Evolutionary conservation across 2,329 filamentous ascomycete species (phyloP), one percentile per base, ranked within the genome.

Genomic region (Cladobotryum mycophilum): DNA sequence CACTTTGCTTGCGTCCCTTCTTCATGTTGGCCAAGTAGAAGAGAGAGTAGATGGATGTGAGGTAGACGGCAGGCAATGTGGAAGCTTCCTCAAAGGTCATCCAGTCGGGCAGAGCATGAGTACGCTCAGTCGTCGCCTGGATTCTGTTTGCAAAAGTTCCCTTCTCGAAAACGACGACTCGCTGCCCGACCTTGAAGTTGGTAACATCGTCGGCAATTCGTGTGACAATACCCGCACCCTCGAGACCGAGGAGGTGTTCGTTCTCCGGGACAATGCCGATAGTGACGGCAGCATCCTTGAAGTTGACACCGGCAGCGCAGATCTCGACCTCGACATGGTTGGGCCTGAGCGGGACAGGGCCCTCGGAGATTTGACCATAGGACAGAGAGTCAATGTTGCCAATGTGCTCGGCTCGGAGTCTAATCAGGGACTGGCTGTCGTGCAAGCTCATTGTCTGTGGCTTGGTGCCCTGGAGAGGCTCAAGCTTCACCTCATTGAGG

Each of bases 81-180:
- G 65, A 63, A 1, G 63, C 67, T 3, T 59, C 56, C 14, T 60
- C 60, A n/a, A 68, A 68, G 1, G 48, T 50, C 59, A 71, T 60
- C 22, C 13, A 15, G 14, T 45, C 33, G 14, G 43, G 43, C 8
- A 45, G 25, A 9, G 11, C 13, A 20, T 34, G 33, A 3, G 34
- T 30, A 36, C 43, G 43, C 7, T 45, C 43, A 34, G 25, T n/a
- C 9, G 17, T 13, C 17, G 30, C 13, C 25, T 36, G 33, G 14
- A 34, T 36, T 15, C 43, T 12, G 17, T 45, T 45, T 20, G 30
- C 43, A 35, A 35, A 45, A 14, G 13, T n/a, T 13, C 25, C 43
- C 15, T 36, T 45, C 7, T 34, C 17, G 9, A 34, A 14, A 12
- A 35, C 25, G 5, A 36, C 33, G 22, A 45, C 43, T 34, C 33